Base-by-base conservation (phyloP, 352 stramenopile species). In the Globisporangium paddicum region DNA sequence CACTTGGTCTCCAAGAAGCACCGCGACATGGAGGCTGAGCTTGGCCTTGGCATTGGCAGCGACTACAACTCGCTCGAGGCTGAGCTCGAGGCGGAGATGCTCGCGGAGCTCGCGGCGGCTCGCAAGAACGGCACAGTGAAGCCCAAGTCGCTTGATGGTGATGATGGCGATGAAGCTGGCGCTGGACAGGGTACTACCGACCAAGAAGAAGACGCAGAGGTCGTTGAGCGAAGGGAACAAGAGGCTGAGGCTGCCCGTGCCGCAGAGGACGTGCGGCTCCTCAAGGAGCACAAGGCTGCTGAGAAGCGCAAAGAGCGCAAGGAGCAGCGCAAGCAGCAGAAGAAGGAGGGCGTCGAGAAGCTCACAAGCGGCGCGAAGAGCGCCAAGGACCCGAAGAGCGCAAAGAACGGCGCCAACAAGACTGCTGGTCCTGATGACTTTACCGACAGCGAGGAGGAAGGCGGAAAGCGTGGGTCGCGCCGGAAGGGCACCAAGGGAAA, bases 1-100 rank as follows among this genome's bases (percentile, higher is more conserved):
- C 83, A 95, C 59, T 55, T 93, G 1, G 75, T 63, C 26, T 92
- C 81, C 4, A 95, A 91, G 47, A 95, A 93, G 53, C 86, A 95
- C 52, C 78, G 75, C 25, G 86, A 92, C 21, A 86, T 78, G 62
- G 84, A 92, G 55, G 41, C 77, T 11, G 75, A 89, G 32, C 65
- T 93, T n/a, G 79, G 82, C n/a, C 63, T 90, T 19, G 28, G 26
- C 11, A 62, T 66, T 3, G 71, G 73, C 28, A 73, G 66, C 18
- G 77, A 89, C 30, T 74, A 83, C 42, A 72, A 75, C 34, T 60
- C 73, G 11, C 56, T 89, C 8, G 82, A 91, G 38, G 79, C 82
- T 8, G 79, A 82, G 55, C 67, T 93, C 53, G 84, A 90, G 41
- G 56, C 45, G 44, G 79, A 69, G 8, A 52, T 90, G 1, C 77